Percentiles rank a stretch among this genome's conserved stretches.
These are phyloP conservation scores for Arbutus unedo DNA, from an alignment of 148 eudicot species.

Conservation along the genomic window DNA sequence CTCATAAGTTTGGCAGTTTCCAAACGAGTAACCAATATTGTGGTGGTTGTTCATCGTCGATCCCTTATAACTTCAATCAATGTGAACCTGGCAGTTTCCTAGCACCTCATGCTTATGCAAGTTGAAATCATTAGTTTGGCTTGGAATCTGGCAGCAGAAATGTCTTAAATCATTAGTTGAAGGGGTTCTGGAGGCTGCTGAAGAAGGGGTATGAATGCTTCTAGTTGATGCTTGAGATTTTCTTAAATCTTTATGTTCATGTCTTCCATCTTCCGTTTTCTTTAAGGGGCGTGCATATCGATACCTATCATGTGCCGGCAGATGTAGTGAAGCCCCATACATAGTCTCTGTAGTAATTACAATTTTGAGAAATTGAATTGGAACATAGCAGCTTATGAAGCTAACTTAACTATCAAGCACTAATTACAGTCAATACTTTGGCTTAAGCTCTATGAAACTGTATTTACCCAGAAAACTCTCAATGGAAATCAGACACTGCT, in stretches of 20 bases:
- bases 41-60: too few relatives aligned
- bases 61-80: neutral
- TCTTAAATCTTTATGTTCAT: neutral
- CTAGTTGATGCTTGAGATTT: neutral
- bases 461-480: neutral
- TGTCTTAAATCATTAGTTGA: slow-evolving; percentile 29
- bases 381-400: neutral
- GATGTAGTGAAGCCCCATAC: neutral
- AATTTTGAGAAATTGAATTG: neutral
- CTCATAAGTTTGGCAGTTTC: too few relatives aligned
- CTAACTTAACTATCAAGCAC: neutral
- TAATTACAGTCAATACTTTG: neutral
- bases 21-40: too few relatives aligned
- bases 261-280: neutral
- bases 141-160: neutral
- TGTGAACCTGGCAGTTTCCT: neutral
- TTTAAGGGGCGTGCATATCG: neutral
- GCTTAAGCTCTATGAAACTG: neutral
- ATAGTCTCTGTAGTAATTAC: neutral
- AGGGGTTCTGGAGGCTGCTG: slow-evolving; percentile 97
- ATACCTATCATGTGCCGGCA: neutral
- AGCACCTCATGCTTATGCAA: neutral
- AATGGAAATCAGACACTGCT: neutral
- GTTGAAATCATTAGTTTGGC: neutral
- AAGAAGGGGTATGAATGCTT: slow-evolving; percentile 63